phyloP scores from a whole-genome alignment of 2,329 filamentous ascomycete genomes.

The Daldinia sp. region DNA sequence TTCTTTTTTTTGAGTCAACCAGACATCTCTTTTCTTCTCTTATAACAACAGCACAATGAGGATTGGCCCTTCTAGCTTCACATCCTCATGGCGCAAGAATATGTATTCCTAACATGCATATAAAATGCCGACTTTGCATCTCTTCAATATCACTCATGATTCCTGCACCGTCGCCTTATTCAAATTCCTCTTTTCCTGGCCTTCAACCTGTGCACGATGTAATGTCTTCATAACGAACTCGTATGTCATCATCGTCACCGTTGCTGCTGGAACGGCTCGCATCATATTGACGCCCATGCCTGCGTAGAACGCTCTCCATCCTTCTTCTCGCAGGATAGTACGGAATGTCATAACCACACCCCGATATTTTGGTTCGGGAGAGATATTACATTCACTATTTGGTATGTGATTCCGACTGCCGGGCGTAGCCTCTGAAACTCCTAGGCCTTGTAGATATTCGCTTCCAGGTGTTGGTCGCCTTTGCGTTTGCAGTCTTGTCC shows the following conservation, averaged over 20 bases:
- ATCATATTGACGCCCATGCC: slow-evolving; percentile 99
- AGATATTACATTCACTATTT: slow-evolving; percentile 37
- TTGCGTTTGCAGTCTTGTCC: slow-evolving; percentile 94
- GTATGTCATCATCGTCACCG: slow-evolving; percentile 97
- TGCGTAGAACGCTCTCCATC: slow-evolving; percentile 96
- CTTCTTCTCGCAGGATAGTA: slow-evolving; percentile 89
- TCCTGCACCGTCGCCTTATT: slow-evolving; percentile 25
- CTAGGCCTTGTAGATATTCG: slow-evolving; percentile 64
- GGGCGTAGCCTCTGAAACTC: slow-evolving; percentile 57
- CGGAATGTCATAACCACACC: slow-evolving; percentile 85
- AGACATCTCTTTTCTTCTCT: slow-evolving; percentile 19
- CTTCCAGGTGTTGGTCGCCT: slow-evolving; percentile 74
- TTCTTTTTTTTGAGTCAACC: slow-evolving; percentile 14
- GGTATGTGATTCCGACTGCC: slow-evolving; percentile 60
- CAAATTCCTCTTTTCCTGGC: slow-evolving; percentile 50
- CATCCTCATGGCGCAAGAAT: slow-evolving; percentile 26
- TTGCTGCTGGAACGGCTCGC: slow-evolving; percentile 91
- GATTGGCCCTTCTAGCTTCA: slow-evolving; percentile 23
- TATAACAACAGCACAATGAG: slow-evolving; percentile 5
- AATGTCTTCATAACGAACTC: slow-evolving; percentile 77
- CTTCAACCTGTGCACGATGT: slow-evolving; percentile 58
- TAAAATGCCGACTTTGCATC: slow-evolving; percentile 7
- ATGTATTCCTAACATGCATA: slow-evolving; percentile 14
- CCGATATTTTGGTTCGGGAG: slow-evolving; percentile 69
- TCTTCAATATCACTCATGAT: slow-evolving; percentile 30